Evolutionary conservation across 306 rosid genomes (phyloP), one percentile per base, ranked within the genome.

Genomic region (Lotus japonicus): DNA sequence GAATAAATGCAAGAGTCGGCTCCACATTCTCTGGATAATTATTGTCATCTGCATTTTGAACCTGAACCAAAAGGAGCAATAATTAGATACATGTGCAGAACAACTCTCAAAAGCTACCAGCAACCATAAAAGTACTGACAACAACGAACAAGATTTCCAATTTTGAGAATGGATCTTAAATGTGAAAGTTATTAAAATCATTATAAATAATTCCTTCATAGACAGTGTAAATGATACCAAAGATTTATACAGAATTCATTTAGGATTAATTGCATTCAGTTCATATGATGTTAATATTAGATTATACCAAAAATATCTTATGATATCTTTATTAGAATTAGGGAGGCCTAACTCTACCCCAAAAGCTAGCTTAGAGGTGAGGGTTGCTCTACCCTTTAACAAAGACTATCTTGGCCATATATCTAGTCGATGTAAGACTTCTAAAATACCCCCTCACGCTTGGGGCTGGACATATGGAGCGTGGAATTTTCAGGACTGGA

Each of bases 41-140:
- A 81, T 92, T 92, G 79, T 92, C 98, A 71, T 92, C 98, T 39
- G 98, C 98, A 84, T 92, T 92, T 77, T 92, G 98, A 79, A 92
- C 97, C 98, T 92, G 84, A 78, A 72, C 61, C 74, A 80, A 81
- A 61, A 60, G 28, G 54, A 77, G 35, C 62, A 78, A 70, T n/a
- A 18, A 49, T 74, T 46, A 68, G 76, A 75, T 50, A 56, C 56
- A 57, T 5, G 10, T 7, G 45, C 21, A 56, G 41, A 69, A 61
- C 26, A 45, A 74, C 56, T 58, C 54, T 62, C 49, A 58, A 71
- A 31, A 71, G 31, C 64, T 51, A 9, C 38, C 44, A 63, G 14
- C 61, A 63, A 12, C 71, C 14, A 15, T 31, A 38, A 9, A 9
- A 38, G 42, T 9, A 38, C 11, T 26, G 69, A 55, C 61, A 60